Base-by-base conservation (phyloP, 176 grass and related monocot species). In the Zea luxurians region DNA sequence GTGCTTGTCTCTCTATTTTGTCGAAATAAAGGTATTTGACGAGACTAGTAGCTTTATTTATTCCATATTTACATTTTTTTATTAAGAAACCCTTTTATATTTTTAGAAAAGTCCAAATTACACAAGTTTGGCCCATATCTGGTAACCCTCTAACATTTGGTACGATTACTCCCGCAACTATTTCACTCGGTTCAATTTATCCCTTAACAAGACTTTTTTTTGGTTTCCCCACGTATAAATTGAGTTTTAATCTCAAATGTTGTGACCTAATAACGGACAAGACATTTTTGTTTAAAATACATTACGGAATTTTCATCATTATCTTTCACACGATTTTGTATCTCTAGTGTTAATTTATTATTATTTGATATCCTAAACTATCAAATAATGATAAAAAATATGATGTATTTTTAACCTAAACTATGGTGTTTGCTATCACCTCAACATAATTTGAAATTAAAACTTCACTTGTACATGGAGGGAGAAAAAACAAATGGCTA, bases 1-100 rank as follows among this genome's bases (percentile, higher is more conserved):
- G 66, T 44, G 4, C 47, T 77, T 17, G 13, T 43, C 6, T 65
- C 20, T 67, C 76, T 70, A 27, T 70, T 45, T 70, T 15, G n/a
- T 46, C 20, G 54, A 59, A 38, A 34, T 6, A 38, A 52, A 53
- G 1, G 16, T 55, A 37, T 36, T 20, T 37, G 15, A 50, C 10
- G 21, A 48, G 13, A 78, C 60, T 72, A 64, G 5, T 10, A 0
- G 3, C 18, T 45, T 72, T 49, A 71, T 78, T 68, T 2, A 9
- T 5, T 40, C 50, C n/a, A 17, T 49, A 67, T 60, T 74, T 27
- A 27, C n/a, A n/a, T n/a, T n/a, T n/a, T n/a, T n/a, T n/a, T n/a
- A n/a, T n/a, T 12, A 62, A 65, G 4, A 47, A 37, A 13, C 27
- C 12, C 4, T 10, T 76, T 55, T 40, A 27, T 27, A 27, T 62